Evolutionary conservation across 768 basidiomycete species (phyloP).

Genomic region (Leucocoprinus leucothites): DNA sequence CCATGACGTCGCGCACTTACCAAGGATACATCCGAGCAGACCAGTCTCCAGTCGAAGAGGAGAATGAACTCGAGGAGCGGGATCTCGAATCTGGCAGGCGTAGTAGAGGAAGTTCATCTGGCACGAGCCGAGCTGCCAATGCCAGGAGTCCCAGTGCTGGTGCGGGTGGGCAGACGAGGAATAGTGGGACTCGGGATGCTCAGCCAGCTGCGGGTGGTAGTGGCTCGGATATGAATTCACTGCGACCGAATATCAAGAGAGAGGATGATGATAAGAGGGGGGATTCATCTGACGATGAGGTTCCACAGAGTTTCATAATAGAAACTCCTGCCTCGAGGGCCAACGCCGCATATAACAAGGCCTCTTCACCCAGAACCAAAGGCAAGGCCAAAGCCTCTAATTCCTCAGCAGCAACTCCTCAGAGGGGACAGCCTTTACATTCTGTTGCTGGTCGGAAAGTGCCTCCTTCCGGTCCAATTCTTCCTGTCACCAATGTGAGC

Average conservation of each 20-base stretch:
- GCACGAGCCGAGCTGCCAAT: slow-evolving; percentile 20
- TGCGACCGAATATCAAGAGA: slow-evolving; percentile 71
- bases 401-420: slow-evolving; percentile 15
- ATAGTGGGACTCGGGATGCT: slow-evolving; percentile 31
- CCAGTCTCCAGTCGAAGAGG: slow-evolving; percentile 71
- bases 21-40: slow-evolving; percentile 75
- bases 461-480: slow-evolving; percentile 25
- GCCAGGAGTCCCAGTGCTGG: not conserved
- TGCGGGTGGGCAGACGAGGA: slow-evolving; percentile 32
- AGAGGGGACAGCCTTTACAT: slow-evolving; percentile 49
- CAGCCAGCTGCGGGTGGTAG: slow-evolving; percentile 58
- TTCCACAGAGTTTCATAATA: slow-evolving; percentile 83
- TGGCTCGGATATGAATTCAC: slow-evolving; percentile 50
- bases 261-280: slow-evolving; percentile 58
- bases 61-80: slow-evolving; percentile 45
- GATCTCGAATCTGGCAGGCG: slow-evolving; percentile 41
- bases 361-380: slow-evolving; percentile 28
- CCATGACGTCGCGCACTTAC: slow-evolving; percentile 62
- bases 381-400: slow-evolving; percentile 17
- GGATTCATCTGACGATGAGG: slow-evolving; percentile 78
- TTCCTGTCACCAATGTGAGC: slow-evolving; percentile 21
- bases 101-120: slow-evolving; percentile 64
- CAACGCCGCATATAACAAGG: slow-evolving; percentile 25
- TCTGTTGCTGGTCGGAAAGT: slow-evolving; percentile 33
- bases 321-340: slow-evolving; percentile 41